Base-by-base conservation (phyloP, 176 grass and related monocot genomes). In the Phoenix dactylifera region DNA sequence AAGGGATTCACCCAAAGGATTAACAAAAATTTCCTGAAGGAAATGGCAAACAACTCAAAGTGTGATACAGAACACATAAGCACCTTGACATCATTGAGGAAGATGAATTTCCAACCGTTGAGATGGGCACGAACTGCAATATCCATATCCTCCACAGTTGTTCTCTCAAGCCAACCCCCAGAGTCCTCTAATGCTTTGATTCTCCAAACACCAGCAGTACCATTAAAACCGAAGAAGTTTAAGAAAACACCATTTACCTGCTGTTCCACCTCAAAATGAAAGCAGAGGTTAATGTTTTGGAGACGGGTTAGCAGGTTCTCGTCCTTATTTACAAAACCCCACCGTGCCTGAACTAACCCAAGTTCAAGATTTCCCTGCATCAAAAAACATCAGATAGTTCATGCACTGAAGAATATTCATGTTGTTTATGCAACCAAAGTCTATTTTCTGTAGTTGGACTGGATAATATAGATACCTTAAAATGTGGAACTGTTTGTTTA, bases 241-340 rank as follows among this genome's bases (percentile, higher is more conserved):
- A 87, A 83, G 66, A 86, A 98, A 29, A 98, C 39, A 51, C 93
- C 81, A 16, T 98, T 98, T 22, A 98, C 93, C 76, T 98, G 93
- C 82, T 98, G 88, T 82, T 98, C 93, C n/a, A 98, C 87, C 83
- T 98, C 93, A 59, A 98, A 98, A 66, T 98, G 93, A 62, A 98
- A 98, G 81, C 93, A 98, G 29, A 98, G 32, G 69, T 98, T 98
- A 60, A 98, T 98, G 71, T 98, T 81, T 80, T 98, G 93, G 22
- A 98, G 93, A 24, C 93, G 84, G 14, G 93, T 98, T 63, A 98
- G 67, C 51, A 98, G 74, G 71, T 98, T 98, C 71, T 98, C 94
- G 22, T 85, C 88, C 81, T 81, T 89, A 76, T 98, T 98, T 50
- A 98, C 94, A 65, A 98, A 98, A 57, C 76, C 85, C 94, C 94